Percentiles rank a stretch among this genome's conserved stretches.
phyloP scores from a whole-genome alignment of 2,329 filamentous ascomycete species.

The Ceratocystis variospora region DNA sequence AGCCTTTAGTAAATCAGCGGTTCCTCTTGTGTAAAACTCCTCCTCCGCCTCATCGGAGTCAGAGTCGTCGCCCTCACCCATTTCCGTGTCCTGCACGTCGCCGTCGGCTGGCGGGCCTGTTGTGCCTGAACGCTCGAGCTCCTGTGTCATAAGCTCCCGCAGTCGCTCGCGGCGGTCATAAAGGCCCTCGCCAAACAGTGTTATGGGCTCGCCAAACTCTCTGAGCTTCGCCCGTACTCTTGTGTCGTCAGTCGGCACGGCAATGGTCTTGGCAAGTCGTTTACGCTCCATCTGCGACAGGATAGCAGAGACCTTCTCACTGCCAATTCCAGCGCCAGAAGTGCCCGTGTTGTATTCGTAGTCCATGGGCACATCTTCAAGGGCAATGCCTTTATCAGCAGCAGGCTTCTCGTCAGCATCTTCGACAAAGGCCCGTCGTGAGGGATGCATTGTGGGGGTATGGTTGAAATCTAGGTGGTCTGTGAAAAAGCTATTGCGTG shows the following conservation, averaged over 20 bases:
- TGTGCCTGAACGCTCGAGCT: slow-evolving; percentile 39
- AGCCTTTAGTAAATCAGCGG: slow-evolving; percentile 57
- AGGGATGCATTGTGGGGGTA: slow-evolving; percentile 59
- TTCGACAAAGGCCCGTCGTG: slow-evolving; percentile 87
- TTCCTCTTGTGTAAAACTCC: slow-evolving; percentile 87
- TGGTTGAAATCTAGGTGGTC: neutral
- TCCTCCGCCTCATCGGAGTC: slow-evolving; percentile 62
- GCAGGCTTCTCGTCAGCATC: slow-evolving; percentile 48
- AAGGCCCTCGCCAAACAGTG: slow-evolving; percentile 81
- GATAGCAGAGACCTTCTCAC: slow-evolving; percentile 74
- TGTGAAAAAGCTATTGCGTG: neutral
- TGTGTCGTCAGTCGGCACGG: slow-evolving; percentile 86
- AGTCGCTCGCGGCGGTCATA: slow-evolving; percentile 76
- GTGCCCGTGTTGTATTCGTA: slow-evolving; percentile 72
- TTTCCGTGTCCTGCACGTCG: slow-evolving; percentile 22
- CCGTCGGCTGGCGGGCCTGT: slow-evolving; percentile 36
- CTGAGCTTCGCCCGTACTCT: slow-evolving; percentile 69
- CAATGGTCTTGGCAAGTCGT: slow-evolving; percentile 71
- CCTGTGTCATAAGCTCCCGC: slow-evolving; percentile 62
- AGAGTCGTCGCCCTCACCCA: slow-evolving; percentile 39
- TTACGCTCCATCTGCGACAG: slow-evolving; percentile 84
- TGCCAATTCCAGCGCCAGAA: slow-evolving; percentile 49
- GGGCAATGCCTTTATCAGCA: slow-evolving; percentile 29
- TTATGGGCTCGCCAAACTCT: slow-evolving; percentile 84
- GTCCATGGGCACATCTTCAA: slow-evolving; percentile 47